These are phyloP conservation scores for Blastocystis sp. DNA, from an alignment of 352 stramenopile species.

Conservation along the genomic window DNA sequence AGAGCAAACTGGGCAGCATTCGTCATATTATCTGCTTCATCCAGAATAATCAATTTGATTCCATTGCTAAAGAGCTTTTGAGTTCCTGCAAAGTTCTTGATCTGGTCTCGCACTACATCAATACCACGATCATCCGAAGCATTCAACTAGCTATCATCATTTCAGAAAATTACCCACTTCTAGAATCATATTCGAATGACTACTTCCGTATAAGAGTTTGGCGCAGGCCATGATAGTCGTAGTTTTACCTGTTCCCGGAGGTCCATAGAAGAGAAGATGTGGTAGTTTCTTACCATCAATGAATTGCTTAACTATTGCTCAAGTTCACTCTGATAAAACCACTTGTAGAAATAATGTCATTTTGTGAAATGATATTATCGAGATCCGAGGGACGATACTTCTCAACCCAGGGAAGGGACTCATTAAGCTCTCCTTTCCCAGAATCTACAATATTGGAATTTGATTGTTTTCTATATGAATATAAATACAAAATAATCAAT, in stretches of 20 bases:
- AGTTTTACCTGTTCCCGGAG: slow-evolving; percentile 90
- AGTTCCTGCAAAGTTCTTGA: slow-evolving; percentile 93
- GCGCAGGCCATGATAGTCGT: slow-evolving; percentile 90
- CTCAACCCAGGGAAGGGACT: slow-evolving; percentile 89
- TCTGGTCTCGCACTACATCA: slow-evolving; percentile 90
- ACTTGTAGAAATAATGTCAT: slow-evolving; percentile 87
- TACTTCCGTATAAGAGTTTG: slow-evolving; percentile 84
- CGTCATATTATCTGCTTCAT: slow-evolving; percentile 95
- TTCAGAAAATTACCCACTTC: slow-evolving; percentile 68
- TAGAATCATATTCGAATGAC: slow-evolving; percentile 84
- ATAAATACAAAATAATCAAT: neutral
- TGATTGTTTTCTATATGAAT: neutral
- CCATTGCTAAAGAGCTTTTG: slow-evolving; percentile 86
- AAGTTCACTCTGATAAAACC: neutral
- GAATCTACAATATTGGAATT: neutral
- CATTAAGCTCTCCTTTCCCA: slow-evolving; percentile 4
- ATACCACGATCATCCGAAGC: slow-evolving; percentile 91
- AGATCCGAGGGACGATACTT: slow-evolving; percentile 89
- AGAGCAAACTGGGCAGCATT: slow-evolving; percentile 90
- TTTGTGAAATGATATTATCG: slow-evolving; percentile 87
- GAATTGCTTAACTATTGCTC: slow-evolving; percentile 76
- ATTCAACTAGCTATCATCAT: slow-evolving; percentile 77
- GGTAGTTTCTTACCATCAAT: slow-evolving; percentile 91
- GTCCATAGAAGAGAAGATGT: slow-evolving; percentile 91
- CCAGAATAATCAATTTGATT: slow-evolving; percentile 93